These are phyloP conservation scores for Eutrema heterophyllum DNA, from an alignment of 345 rosid genomes.

Conservation along the genomic window DNA sequence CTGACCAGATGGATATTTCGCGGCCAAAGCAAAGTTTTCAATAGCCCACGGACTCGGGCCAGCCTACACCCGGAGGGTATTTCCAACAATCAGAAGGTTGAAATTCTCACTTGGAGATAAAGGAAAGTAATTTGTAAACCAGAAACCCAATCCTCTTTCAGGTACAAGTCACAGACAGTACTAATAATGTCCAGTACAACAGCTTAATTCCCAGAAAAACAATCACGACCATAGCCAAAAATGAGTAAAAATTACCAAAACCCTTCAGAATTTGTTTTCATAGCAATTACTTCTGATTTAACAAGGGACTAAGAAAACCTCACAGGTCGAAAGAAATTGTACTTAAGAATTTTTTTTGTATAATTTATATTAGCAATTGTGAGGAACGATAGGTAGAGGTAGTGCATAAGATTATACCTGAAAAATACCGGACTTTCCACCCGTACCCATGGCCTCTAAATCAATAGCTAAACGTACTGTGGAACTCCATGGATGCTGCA, in stretches of 20 bases:
- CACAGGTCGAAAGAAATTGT: background rate
- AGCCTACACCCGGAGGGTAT: conserved; percentile 42
- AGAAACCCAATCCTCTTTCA: background rate
- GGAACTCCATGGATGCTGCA: conserved; percentile 91
- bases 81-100: conserved; percentile 4
- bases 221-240: background rate
- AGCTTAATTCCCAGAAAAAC: background rate
- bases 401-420: conserved; percentile 51
- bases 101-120: background rate
- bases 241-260: background rate
- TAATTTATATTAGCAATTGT: background rate
- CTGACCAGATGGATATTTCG: conserved; percentile 83
- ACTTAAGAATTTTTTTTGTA: background rate
- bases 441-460: conserved; percentile 95
- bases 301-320: background rate
- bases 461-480: conserved; percentile 78
- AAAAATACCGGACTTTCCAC: conserved; percentile 82
- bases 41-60: conserved; percentile 93
- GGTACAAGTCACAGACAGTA: background rate
- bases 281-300: background rate
- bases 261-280: background rate
- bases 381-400: background rate
- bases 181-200: background rate
- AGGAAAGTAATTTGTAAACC: background rate
- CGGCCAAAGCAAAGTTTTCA: conserved; percentile 75